These are phyloP conservation scores for Fraxinus greggii DNA, from an alignment of 305 asterid genomes.

Conservation along the genomic window DNA sequence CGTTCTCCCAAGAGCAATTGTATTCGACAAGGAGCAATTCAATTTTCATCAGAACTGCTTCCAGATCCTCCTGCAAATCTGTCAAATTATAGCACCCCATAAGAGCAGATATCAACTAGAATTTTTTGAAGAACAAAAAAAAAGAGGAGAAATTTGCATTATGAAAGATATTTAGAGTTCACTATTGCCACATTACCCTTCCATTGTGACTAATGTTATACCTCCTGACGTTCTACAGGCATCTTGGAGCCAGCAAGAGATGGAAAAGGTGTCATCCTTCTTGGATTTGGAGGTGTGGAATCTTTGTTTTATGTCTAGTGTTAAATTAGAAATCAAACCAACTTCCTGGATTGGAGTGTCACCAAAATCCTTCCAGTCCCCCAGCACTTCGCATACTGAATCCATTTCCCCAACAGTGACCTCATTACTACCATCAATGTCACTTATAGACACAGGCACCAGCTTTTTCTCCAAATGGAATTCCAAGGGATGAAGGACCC, in stretches of 20 bases:
- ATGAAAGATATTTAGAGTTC: not conserved
- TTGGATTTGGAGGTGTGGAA: conserved; percentile 55
- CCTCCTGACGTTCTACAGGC: conserved; percentile 60
- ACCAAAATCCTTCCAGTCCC: conserved; percentile 42
- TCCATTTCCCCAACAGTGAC: conserved; percentile 34
- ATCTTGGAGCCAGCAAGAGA: conserved; percentile 78
- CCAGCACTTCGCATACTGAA: conserved; percentile 67
- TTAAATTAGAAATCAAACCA: conserved; percentile 30
- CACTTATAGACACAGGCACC: conserved; percentile 36
- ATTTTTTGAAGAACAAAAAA: not conserved
- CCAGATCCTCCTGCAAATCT: conserved; percentile 71
- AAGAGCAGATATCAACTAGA: conserved; percentile 9
- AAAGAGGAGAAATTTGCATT: not conserved
- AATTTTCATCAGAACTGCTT: conserved; percentile 54
- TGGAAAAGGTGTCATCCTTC: conserved; percentile 55
- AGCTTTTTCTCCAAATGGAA: conserved; percentile 76
- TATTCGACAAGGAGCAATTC: conserved; percentile 56
- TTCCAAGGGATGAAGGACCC: conserved; percentile 86
- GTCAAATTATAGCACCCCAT: conserved; percentile 29
- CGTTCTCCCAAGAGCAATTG: conserved; percentile 82
- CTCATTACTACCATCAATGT: conserved; percentile 32
- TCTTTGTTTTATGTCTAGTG: conserved; percentile 35
- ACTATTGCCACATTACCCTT: not conserved
- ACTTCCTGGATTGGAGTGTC: conserved; percentile 33
- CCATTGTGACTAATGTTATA: conserved; percentile 25